phyloP scores from a whole-genome alignment of 345 rosid species.

The Rhizophora apiculata region DNA sequence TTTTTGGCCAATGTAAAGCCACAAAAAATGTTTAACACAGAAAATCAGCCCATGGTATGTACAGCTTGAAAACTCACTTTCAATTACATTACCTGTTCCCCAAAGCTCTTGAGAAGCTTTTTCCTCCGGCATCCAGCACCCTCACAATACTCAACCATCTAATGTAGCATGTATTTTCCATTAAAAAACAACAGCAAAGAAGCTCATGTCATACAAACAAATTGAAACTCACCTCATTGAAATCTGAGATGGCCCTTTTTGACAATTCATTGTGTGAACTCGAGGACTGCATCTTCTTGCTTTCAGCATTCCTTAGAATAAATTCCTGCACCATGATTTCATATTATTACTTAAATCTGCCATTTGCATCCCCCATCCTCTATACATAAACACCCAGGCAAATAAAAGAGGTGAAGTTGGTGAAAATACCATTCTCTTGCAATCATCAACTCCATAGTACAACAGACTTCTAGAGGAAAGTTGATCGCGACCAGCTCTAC shows the following conservation, averaged over 20 bases:
- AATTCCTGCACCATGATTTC: slow-evolving; percentile 55
- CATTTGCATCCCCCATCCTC: background rate
- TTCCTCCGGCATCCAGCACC: slow-evolving; percentile 88
- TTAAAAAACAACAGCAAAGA: slow-evolving; percentile 16
- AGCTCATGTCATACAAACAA: slow-evolving; percentile 6
- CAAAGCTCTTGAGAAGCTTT: slow-evolving; percentile 85
- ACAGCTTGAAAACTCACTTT: background rate
- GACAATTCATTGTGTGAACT: slow-evolving; percentile 40
- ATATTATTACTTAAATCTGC: slow-evolving; percentile 21
- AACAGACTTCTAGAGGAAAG: slow-evolving; percentile 72
- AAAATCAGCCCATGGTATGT: background rate
- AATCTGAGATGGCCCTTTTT: slow-evolving; percentile 62
- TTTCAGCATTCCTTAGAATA: slow-evolving; percentile 62
- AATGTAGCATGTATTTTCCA: slow-evolving; percentile 7
- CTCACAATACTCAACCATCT: slow-evolving; percentile 92
- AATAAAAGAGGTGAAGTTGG: slow-evolving; percentile 1
- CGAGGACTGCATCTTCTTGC: slow-evolving; percentile 53
- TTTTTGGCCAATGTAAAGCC: slow-evolving; percentile 20
- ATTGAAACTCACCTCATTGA: slow-evolving; percentile 53
- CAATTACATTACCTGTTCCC: slow-evolving; percentile 73
- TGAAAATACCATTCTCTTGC: slow-evolving; percentile 68
- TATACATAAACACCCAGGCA: background rate
- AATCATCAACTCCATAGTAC: slow-evolving; percentile 91
- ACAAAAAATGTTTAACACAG: background rate
- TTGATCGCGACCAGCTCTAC: slow-evolving; percentile 98